Percentiles rank a stretch among this genome's conserved stretches.
phyloP scores from a whole-genome alignment of 129 eudicot species.

The Cynara cardunculus region DNA sequence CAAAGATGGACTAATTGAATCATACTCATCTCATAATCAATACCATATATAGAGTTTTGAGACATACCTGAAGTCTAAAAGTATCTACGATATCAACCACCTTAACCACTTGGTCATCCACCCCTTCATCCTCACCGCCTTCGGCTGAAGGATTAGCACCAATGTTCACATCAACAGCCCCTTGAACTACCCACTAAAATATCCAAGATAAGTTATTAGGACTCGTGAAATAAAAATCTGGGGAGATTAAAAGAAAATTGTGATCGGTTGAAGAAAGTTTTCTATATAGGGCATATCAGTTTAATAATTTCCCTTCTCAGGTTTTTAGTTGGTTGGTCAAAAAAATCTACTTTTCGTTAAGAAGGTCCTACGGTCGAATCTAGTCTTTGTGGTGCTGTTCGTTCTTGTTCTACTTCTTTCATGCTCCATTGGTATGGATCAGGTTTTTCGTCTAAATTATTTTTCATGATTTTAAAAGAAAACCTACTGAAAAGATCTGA shows the following conservation, averaged over 20 bases:
- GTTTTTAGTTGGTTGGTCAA: no score
- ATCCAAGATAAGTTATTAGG: background rate
- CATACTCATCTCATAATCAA: background rate
- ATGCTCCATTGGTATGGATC: background rate
- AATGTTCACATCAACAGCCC: conserved; percentile 63
- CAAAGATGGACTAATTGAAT: background rate
- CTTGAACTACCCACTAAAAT: conserved; percentile 73
- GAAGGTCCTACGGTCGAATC: no score
- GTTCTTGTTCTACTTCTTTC: no score
- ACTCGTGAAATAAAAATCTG: background rate
- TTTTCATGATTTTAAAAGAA: background rate
- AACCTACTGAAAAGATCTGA: background rate
- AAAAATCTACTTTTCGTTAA: no score
- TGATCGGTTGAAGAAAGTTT: background rate
- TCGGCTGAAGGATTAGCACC: conserved; percentile 82
- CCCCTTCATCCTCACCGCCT: conserved; percentile 74
- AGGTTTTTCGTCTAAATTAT: background rate
- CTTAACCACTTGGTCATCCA: conserved; percentile 69
- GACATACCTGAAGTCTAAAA: conserved; percentile 75
- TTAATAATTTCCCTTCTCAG: no score
- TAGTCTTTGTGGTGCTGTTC: no score
- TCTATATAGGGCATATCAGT: background rate
- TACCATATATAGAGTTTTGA: background rate
- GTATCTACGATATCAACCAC: conserved; percentile 90
- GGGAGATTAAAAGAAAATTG: background rate